phyloP scores from a whole-genome alignment of 2,329 filamentous ascomycete species.

The Ophiostoma pallidulum region DNA sequence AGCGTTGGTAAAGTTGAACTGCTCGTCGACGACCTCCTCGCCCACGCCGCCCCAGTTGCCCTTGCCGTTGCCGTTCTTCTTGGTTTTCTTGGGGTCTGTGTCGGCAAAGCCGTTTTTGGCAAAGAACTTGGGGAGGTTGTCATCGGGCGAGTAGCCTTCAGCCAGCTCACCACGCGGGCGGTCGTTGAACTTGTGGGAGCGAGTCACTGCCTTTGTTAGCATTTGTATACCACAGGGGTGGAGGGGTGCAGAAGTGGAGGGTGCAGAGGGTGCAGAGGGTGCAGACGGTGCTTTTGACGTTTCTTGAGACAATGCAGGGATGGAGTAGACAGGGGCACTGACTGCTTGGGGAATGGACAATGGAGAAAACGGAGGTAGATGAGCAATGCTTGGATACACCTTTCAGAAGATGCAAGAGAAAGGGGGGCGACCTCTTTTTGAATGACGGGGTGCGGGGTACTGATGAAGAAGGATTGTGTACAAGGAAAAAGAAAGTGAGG shows the following conservation, averaged over 20 bases:
- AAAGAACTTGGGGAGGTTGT: slow-evolving; percentile 84
- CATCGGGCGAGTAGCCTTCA: slow-evolving; percentile 54
- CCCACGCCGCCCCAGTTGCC: slow-evolving; percentile 87
- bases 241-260: too few species aligned
- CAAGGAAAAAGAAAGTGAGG: background rate
- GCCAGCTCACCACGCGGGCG: slow-evolving; percentile 76
- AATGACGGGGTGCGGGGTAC: background rate
- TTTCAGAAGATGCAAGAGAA: background rate
- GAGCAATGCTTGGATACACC: background rate
- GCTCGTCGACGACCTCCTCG: slow-evolving; percentile 75
- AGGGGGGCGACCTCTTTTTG: background rate
- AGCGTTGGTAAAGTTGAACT: slow-evolving; percentile 75
- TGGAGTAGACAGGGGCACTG: background rate
- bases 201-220: slow-evolving; percentile 62
- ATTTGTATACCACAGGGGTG: too few species aligned
- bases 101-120: slow-evolving; percentile 76
- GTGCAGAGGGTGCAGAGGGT: background rate
- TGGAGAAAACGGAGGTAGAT: background rate
- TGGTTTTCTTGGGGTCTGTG: slow-evolving; percentile 81
- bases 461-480: background rate
- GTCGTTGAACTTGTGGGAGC: slow-evolving; percentile 91
- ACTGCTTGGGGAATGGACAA: background rate
- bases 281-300: background rate
- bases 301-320: background rate
- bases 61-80: slow-evolving; percentile 91